phyloP scores from a whole-genome alignment of 208 protist genomes.

The Crithidia bombi region DNA sequence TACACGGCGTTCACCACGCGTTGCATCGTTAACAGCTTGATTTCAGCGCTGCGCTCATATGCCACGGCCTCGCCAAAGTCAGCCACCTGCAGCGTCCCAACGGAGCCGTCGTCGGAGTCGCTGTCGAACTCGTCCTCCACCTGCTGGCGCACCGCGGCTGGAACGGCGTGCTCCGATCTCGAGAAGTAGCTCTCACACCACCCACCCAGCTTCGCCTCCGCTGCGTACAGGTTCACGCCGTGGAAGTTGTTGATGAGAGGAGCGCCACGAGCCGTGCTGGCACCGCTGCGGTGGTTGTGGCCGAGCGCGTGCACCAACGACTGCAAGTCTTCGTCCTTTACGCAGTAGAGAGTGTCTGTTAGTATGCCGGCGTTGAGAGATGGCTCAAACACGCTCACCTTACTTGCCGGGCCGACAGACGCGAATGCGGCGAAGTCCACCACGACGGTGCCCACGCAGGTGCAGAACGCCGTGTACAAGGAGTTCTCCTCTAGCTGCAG shows the following conservation, averaged over 20 bases:
- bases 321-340: conserved; percentile 26
- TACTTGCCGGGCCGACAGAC: not conserved
- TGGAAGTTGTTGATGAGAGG: conserved; percentile 2
- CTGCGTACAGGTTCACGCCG: conserved; percentile 36
- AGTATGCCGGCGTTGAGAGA: conserved; percentile 36
- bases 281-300: conserved; percentile 10
- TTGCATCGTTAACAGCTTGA: conserved; percentile 67
- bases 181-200: conserved; percentile 65
- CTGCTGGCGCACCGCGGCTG: conserved; percentile 15
- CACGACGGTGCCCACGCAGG: conserved; percentile 53
- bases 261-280: conserved; percentile 8
- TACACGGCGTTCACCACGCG: conserved; percentile 84
- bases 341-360: conserved; percentile 44
- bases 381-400: conserved; percentile 27
- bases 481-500: conserved; percentile 18
- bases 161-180: conserved; percentile 27
- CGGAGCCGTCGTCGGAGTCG: conserved; percentile 41
- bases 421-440: conserved; percentile 51
- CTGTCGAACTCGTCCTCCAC: conserved; percentile 56
- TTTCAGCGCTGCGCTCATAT: conserved; percentile 80
- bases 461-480: conserved; percentile 54
- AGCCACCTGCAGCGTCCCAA: conserved; percentile 27
- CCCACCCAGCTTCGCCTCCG: conserved; percentile 40
- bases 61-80: conserved; percentile 81
- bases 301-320: conserved; percentile 26